Evolutionary conservation across 2,329 filamentous ascomycete genomes (phyloP), one percentile per base, ranked within the genome.

Genomic region (Coniochaeta ligniaria): DNA sequence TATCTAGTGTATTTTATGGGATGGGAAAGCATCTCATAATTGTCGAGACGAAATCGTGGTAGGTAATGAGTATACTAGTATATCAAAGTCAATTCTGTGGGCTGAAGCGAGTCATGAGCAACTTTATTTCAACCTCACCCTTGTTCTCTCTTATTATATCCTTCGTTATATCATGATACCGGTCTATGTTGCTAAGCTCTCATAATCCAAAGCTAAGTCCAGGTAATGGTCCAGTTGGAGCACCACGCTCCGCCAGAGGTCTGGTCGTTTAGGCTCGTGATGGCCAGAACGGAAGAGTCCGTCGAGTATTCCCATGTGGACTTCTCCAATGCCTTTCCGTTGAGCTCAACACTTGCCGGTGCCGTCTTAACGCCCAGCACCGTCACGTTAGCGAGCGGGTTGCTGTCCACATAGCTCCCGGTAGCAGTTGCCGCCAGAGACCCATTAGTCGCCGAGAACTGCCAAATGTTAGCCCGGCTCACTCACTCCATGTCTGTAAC

Each of bases 321-420:
- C 12, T 65, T 66, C 0, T 70, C 71, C 11, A 89, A 65, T 1
- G 63, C 60, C 35, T 71, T 64, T 0, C 79, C 81, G 66, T 87
- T 84, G 8, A 89, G 71, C 24, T 71, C 74, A 1, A 90, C 81
- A n/a, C 67, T 72, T 0, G 66, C 69, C 36, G 78, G 66, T 65
- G 70, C 65, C 6, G 63, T 60, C 3, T 71, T 62, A 1, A 88
- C 76, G 24, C 88, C 88, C 63, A 90, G 64, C 52, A 91, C 70
- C 0, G 85, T 89, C 41, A 90, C 77, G 62, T 86, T 87, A 1
- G 79, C 82, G 16, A 91, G 74, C 0, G 79, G 71, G 65, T 86
- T 88, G 0, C 68, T 72, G 63, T 89, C 86, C 11, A 73, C 70
- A 70, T 79, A 90, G 2, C 68, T 71, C 0, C 87, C 87, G 1